Evolutionary conservation across 129 eudicot genomes (phyloP), one percentile per base, ranked within the genome.

Genomic region (Scalesia atractyloides): DNA sequence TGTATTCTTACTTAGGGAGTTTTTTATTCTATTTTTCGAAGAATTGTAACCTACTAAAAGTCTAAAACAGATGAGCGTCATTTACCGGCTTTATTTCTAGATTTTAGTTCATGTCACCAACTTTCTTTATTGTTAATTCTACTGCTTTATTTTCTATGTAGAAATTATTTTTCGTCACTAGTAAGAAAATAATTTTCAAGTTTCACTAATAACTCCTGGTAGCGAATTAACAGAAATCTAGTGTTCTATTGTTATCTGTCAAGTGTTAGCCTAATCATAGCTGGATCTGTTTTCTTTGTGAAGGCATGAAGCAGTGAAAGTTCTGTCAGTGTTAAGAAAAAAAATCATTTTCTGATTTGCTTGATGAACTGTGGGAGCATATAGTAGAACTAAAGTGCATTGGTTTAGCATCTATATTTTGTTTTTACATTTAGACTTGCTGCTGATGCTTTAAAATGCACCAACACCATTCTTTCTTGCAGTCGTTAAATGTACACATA

Each of bases 401-500:
- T 53, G 7, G 34, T 34, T 52, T 22, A 20, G 33, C 43, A 6
- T 62, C n/a, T 59, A 30, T 66, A 22, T 36, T 59, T 69, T 69
- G 15, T 51, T 70, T 37, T 20, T 74, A 33, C 72, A 64, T 54
- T 53, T 56, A 20, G 49, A 16, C 56, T 52, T 51, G 54, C 20
- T 70, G 51, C 19, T 74, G 58, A 68, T 47, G 10, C 58, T 76
- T 81, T 17, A 26, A 17, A 9, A 37, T 74, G 66, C 72, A 68
- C 59, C 60, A 26, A n/a, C 74, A 46, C 4, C 70, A 24, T 64
- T 81, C 68, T 59, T 79, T 85, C 72, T 86, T 53, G 86, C 95
- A 93, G 98, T 87, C 98, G 9, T 80, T 94, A 59, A 87, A 82
- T 84, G 96, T 94, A 43, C 99, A 94, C 77, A 79, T 94, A 78